A percentile compares a stretch with the other conserved stretches of the same genome.
These are phyloP conservation scores for Marchantia polymorpha DNA, from an alignment of 225 moss, liverwort and hornwort species.

Conservation along the genomic window DNA sequence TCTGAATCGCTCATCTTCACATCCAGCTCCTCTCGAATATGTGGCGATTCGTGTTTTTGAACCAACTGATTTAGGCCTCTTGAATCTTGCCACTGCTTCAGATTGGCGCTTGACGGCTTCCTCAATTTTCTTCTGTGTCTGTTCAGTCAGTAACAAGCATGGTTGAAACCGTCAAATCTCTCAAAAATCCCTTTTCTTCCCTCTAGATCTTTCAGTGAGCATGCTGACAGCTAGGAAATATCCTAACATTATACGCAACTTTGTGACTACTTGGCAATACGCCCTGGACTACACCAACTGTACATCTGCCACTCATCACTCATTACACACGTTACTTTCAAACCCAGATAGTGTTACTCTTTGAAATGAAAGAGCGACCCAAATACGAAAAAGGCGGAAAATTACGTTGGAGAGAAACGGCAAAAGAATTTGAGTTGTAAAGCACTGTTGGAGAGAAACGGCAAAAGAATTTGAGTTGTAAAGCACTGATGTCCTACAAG, in stretches of 20 bases:
- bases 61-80: not conserved
- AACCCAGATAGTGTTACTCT: too few relatives aligned
- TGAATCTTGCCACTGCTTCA: not conserved
- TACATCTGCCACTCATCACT: not conserved
- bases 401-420: too few relatives aligned
- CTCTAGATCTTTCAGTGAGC: too few relatives aligned
- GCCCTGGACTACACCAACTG: too few relatives aligned
- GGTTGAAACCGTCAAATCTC: not conserved
- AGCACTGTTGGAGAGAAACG: too few relatives aligned
- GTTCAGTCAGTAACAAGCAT: not conserved
- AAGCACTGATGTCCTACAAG: too few relatives aligned
- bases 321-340: not conserved
- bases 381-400: not conserved
- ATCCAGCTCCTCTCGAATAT: not conserved
- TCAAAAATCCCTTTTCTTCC: not conserved
- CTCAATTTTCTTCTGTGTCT: not conserved
- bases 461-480: too few relatives aligned
- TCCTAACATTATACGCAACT: too few relatives aligned
- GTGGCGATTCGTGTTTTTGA: not conserved
- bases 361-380: not conserved
- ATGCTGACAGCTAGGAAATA: too few relatives aligned
- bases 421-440: too few relatives aligned
- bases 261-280: too few relatives aligned
- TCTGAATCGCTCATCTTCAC: not conserved
- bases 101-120: not conserved